These are phyloP conservation scores for Friedmanniomyces simplex DNA, from an alignment of 495 filamentous ascomycete species.

Conservation along the genomic window DNA sequence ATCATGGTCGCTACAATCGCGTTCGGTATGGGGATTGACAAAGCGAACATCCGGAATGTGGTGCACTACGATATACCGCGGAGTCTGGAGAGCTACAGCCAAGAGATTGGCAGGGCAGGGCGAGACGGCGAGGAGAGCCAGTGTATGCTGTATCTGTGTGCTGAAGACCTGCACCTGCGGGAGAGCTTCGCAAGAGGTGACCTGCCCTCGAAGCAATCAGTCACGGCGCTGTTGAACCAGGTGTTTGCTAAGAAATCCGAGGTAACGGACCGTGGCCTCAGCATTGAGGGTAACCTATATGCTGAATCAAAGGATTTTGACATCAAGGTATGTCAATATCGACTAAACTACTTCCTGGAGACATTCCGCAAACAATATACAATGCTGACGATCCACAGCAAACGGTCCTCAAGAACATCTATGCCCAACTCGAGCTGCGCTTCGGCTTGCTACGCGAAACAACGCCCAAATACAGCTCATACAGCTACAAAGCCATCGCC, in stretches of 20 bases:
- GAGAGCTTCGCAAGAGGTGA: conserved; percentile 48
- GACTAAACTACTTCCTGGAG: too few relatives aligned
- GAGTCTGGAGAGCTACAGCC: conserved; percentile 95
- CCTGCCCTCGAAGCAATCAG: conserved; percentile 39
- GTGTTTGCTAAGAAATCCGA: conserved; percentile 31
- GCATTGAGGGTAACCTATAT: conserved; percentile 37
- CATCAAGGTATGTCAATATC: conserved; percentile 31
- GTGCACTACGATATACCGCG: conserved; percentile 88
- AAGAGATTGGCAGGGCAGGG: conserved; percentile 91
- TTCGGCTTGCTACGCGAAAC: conserved; percentile 44
- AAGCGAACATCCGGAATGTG: conserved; percentile 88
- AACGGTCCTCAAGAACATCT: conserved; percentile 36
- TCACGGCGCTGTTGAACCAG: conserved; percentile 36
- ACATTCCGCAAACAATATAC: too few relatives aligned
- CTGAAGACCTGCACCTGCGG: conserved; percentile 40
- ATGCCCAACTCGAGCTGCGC: conserved; percentile 45
- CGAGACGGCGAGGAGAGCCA: conserved; percentile 58
- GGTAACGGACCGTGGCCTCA: conserved; percentile 28
- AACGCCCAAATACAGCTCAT: conserved; percentile 45
- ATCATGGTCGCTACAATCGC: conserved; percentile 97
- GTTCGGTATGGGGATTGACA: conserved; percentile 99
- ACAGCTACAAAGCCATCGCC: conserved; percentile 34
- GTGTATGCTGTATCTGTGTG: conserved; percentile 46
- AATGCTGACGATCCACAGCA: too few relatives aligned
- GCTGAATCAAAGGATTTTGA: conserved; percentile 39